Base-by-base conservation (phyloP, 2,329 filamentous ascomycete species). In the Trichoderma endophyticum region DNA sequence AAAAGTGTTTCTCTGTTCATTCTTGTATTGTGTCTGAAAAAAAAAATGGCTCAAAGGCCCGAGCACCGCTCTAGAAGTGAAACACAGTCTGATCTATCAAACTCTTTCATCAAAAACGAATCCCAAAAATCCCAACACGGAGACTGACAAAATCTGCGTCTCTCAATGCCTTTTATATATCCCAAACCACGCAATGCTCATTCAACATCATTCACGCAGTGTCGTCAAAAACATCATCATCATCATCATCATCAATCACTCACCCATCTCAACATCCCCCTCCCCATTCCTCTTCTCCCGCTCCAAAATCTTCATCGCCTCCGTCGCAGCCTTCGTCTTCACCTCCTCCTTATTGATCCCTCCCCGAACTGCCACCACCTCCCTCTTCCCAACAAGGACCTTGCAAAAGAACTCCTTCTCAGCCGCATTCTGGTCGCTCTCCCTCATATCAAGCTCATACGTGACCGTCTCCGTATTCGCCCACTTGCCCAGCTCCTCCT, bases 401-500 rank as follows among this genome's bases (percentile, higher is more conserved):
- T 78, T 81, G 76, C 89, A 91, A 11, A 73, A 61, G 63, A 82
- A 84, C 71, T 75, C 74, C 28, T 71, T 78, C 6, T 78, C 78
- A 1, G 73, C 76, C 2, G 74, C 75, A 0, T 74, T 69, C 0
- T 48, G 26, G 11, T 75, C 74, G 0, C 15, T 48, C 14, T 76
- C 74, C 4, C 73, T 63, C 3, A 76, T 73, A 18, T 81, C 80
- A 24, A 84, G 75, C 7, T 79, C 77, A 78, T 94, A 94, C 39
- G 82, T 79, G 0, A 93, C 86, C 32, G 78, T 85, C 70, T 86
- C 81, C 2, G 70, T 80, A 4, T 83, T 85, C 0, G 89, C 89
- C 36, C 92, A 75, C 59, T 85, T 81, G 0, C 91, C 90, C 9
- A 97, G 81, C 72, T 89, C 85, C 78, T 93, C 90, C 80, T 93